These are phyloP conservation scores for Onygena corvina DNA, from an alignment of 2,329 filamentous ascomycete genomes.

Conservation along the genomic window DNA sequence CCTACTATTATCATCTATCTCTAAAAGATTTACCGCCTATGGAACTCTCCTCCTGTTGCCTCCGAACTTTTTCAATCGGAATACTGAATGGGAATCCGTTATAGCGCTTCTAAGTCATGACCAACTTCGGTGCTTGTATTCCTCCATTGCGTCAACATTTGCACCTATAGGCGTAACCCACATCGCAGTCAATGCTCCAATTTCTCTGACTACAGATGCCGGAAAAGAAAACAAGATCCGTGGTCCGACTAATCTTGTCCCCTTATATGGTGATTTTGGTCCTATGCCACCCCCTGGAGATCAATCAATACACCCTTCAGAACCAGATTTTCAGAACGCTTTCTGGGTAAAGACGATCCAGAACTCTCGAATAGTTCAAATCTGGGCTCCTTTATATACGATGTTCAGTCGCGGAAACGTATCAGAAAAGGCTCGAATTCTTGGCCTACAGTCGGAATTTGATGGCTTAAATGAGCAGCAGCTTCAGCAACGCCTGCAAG, in stretches of 20 bases:
- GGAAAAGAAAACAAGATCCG: constrained; percentile 56
- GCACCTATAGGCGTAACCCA: constrained; percentile 37
- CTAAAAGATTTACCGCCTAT: constrained; percentile 45
- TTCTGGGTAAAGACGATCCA: constrained; percentile 73
- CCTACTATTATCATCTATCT: constrained; percentile 20
- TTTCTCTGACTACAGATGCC: constrained; percentile 28
- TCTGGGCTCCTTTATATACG: constrained; percentile 78
- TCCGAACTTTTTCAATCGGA: constrained; percentile 33
- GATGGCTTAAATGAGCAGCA: constrained; percentile 24
- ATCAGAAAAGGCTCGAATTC: constrained; percentile 69
- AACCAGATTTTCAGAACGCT: constrained; percentile 49
- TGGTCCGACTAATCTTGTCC: constrained; percentile 56
- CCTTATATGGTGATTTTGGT: constrained; percentile 66
- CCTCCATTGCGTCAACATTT: constrained; percentile 32
- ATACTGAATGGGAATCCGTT: constrained; percentile 20
- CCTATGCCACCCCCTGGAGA: constrained; percentile 23
- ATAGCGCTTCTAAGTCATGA: constrained; percentile 18
- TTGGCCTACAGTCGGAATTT: constrained; percentile 36
- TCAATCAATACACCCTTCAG: constrained; percentile 23
- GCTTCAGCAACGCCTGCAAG: constrained; percentile 18
- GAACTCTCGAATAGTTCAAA: constrained; percentile 64
- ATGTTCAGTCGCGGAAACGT: constrained; percentile 93
- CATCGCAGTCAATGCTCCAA: constrained; percentile 48
- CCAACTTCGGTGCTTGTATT: constrained; percentile 31
- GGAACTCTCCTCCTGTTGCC: constrained; percentile 47